A percentile compares a stretch with the other conserved stretches of the same genome.
Conservation (phyloP, 1,284 basidiomycete species). For the Irpex sp. region DNA sequence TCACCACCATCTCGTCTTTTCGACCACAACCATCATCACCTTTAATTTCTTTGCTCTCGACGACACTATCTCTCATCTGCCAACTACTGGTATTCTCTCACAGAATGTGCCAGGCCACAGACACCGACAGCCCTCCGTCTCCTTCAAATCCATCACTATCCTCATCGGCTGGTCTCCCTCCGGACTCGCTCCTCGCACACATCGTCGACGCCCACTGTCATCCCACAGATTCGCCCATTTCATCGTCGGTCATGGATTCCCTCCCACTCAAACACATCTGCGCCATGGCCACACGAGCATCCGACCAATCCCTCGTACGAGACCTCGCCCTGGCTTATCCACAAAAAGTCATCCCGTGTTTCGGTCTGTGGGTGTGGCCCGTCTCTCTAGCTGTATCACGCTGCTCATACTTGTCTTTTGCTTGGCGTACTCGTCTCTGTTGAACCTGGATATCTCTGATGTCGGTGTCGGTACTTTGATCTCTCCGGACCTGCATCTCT, state of each 20-base stretch:
- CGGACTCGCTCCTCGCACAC: constrained; percentile 47
- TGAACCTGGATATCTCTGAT: too few species aligned
- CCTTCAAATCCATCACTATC: constrained; percentile 8
- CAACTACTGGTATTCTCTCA: not conserved
- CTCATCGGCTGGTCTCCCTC: not conserved
- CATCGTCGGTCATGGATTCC: constrained; percentile 40
- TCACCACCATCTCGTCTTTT: constrained; percentile 1
- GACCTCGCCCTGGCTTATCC: constrained; percentile 56
- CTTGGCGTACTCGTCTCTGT: not conserved
- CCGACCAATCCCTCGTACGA: constrained; percentile 64
- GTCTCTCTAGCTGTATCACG: not conserved
- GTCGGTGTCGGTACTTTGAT: too few species aligned
- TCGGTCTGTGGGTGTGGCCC: constrained; percentile 46
- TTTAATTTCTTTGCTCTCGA: not conserved
- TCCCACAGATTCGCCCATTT: constrained; percentile 64
- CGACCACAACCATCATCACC: constrained; percentile 4
- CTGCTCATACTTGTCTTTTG: not conserved
- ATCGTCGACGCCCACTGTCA: constrained; percentile 80
- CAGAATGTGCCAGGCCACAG: constrained; percentile 3
- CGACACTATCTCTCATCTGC: not conserved
- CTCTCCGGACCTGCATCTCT: too few species aligned
- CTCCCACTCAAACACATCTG: constrained; percentile 59
- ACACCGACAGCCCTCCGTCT: not conserved
- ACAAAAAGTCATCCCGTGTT: constrained; percentile 68
- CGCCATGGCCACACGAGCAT: constrained; percentile 65